Base-by-base conservation (phyloP, 2,329 filamentous ascomycete species). In the Arthrobotrys conoides region DNA sequence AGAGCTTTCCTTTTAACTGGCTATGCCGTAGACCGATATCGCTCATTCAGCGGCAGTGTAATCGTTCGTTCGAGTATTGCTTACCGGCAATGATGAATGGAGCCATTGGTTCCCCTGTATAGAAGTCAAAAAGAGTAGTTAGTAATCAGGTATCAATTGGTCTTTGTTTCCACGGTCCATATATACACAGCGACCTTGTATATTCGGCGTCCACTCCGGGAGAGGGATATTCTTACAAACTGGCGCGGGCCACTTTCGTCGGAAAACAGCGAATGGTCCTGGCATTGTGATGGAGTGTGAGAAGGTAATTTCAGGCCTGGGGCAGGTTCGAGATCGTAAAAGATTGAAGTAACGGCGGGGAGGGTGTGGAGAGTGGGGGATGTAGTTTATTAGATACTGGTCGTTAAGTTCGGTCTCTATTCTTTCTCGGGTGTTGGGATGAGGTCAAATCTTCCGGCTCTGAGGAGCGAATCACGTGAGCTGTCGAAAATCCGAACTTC, bases 81-180 rank as follows among this genome's bases (percentile, higher is more conserved):
- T 85, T 96, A 97, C 95, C 94, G 85, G 95, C 95, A 86, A 89
- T 88, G 89, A 94, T 96, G 90, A 98, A 98, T 83, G 95, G 95
- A 86, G 90, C 90, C 91, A 96, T 91, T 83, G 95, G 94, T 89
- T 90, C 90, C 87, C 93, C 95, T 98, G 84, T 85, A 84, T 53
- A 38, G n/a, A 36, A 70, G 38, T 57, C 70, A 10, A 24, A 20
- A 59, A 55, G 10, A 48, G 51, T 65, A 64, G 63, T 51, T 24
- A 66, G 20, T 27, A 22, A 61, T 30, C 18, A 83, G 83, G 80
- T 83, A 81, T 80, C 49, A 83, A 70, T 75, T 71, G 76, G 82
- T 76, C 12, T 14, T n/a, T n/a, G 12, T 53, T 71, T 68, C 49
- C 46, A 57, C 36, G 61, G 76, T 14, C 57, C 33, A 16, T 6